phyloP scores from a whole-genome alignment of 2,329 filamentous ascomycete genomes.

The Cucurbitaria berberidis region DNA sequence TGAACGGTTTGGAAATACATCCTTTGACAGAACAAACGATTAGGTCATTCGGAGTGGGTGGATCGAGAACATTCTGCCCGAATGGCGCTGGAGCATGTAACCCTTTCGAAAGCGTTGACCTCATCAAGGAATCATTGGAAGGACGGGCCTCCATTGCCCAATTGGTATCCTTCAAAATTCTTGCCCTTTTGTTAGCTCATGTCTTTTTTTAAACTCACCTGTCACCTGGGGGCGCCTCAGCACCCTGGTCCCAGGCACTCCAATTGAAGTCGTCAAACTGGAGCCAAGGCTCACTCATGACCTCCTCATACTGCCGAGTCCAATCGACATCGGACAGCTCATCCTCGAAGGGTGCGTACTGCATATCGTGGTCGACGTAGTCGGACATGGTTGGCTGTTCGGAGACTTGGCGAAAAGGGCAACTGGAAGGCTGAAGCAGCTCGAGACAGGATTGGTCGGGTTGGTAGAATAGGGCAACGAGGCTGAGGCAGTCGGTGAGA shows the following conservation, averaged over 20 bases:
- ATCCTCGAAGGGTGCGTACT: constrained; percentile 1
- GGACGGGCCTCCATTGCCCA: too few relatives aligned
- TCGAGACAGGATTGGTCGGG: constrained; percentile 8
- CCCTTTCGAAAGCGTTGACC: not conserved
- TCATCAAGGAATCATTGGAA: not conserved
- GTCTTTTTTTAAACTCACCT: constrained; percentile 30
- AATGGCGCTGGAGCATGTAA: not conserved
- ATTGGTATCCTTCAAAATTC: too few relatives aligned
- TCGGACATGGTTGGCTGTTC: constrained; percentile 23
- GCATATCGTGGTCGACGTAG: constrained; percentile 15
- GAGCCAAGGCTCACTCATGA: constrained; percentile 14
- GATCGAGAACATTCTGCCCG: too few relatives aligned
- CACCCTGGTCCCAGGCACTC: constrained; percentile 3
- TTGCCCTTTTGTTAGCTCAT: constrained; percentile 29
- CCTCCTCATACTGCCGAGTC: constrained; percentile 6
- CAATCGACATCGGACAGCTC: constrained; percentile 1
- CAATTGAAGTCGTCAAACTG: constrained; percentile 3
- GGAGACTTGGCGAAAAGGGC: constrained; percentile 13
- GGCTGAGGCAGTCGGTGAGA: constrained; percentile 1
- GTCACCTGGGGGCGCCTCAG: constrained; percentile 11
- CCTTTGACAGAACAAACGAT: not conserved
- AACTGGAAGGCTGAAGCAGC: constrained; percentile 1
- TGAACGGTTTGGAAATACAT: constrained; percentile 10
- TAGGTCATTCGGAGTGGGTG: not conserved
- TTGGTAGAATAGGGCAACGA: not conserved